Conservation (phyloP, 352 stramenopile species). For the Phytophthora agathidicida region DNA sequence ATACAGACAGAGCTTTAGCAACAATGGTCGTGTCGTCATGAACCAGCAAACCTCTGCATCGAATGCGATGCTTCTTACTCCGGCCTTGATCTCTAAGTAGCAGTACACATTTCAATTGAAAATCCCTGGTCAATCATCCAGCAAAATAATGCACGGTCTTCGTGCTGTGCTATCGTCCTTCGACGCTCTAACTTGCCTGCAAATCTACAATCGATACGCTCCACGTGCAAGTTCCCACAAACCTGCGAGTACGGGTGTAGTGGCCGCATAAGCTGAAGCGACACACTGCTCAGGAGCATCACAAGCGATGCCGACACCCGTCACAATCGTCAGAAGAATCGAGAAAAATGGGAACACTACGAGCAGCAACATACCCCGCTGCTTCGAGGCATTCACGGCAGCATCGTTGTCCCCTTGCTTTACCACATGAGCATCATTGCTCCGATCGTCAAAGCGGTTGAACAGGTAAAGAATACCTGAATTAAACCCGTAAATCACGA, state of each 20-base stretch:
- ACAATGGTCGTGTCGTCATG: no score
- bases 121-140: constrained; percentile 24
- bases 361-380: constrained; percentile 53
- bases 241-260: constrained; percentile 33
- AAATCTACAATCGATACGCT: constrained; percentile 63
- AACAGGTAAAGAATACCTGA: constrained; percentile 58
- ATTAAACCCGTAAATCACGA: constrained; percentile 82
- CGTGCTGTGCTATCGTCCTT: constrained; percentile 17
- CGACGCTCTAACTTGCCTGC: constrained; percentile 27
- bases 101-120: constrained; percentile 32
- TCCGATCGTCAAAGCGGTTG: constrained; percentile 41
- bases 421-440: constrained; percentile 18
- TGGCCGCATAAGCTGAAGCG: constrained; percentile 41
- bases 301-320: constrained; percentile 76
- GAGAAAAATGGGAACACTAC: constrained; percentile 69
- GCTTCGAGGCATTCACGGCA: constrained; percentile 32
- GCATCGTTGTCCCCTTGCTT: constrained; percentile 26
- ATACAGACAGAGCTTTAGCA: no score
- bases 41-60: background rate
- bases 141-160: constrained; percentile 31
- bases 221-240: constrained; percentile 44
- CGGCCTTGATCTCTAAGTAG: constrained; percentile 16
- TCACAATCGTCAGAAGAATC: constrained; percentile 58
- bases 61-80: background rate
- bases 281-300: constrained; percentile 70